Percentiles rank a stretch among this genome's conserved stretches.
Evolutionary conservation across 179 eudicot genomes (phyloP).

Genomic region (Beta corolliflora): DNA sequence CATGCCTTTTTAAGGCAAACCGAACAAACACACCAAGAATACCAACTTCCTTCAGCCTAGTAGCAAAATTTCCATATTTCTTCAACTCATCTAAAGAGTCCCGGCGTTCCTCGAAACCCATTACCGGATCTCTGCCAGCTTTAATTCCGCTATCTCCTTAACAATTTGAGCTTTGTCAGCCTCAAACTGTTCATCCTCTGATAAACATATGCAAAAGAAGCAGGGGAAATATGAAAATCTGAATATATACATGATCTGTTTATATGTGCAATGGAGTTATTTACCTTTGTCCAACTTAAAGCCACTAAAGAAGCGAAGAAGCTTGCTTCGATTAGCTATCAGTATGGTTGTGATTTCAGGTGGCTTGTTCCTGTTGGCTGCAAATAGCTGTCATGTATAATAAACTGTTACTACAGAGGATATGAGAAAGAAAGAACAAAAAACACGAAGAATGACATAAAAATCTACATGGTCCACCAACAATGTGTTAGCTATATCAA

Average conservation of each 20-base stretch:
- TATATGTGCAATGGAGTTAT: neutral
- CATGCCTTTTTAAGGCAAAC: no score
- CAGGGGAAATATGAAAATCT: neutral
- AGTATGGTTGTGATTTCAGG: slow-evolving; percentile 55
- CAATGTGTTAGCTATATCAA: neutral
- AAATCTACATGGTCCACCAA: neutral
- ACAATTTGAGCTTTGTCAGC: slow-evolving; percentile 70
- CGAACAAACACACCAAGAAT: neutral
- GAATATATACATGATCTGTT: neutral
- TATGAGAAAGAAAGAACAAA: neutral
- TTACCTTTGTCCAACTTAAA: slow-evolving; percentile 62
- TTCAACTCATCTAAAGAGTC: neutral
- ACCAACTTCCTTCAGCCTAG: neutral
- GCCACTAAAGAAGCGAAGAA: slow-evolving; percentile 54
- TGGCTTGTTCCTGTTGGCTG: slow-evolving; percentile 64
- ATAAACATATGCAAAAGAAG: neutral
- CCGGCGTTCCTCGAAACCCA: neutral
- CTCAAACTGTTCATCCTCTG: slow-evolving; percentile 64
- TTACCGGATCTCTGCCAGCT: slow-evolving; percentile 23
- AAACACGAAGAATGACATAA: neutral
- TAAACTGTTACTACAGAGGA: neutral
- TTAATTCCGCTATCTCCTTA: slow-evolving; percentile 49
- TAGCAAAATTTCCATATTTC: neutral
- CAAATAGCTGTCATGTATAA: slow-evolving; percentile 49
- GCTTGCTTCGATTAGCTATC: slow-evolving; percentile 56